Base-by-base conservation (phyloP, 164 flowering plant genomes). In the Brasenia schreberi region DNA sequence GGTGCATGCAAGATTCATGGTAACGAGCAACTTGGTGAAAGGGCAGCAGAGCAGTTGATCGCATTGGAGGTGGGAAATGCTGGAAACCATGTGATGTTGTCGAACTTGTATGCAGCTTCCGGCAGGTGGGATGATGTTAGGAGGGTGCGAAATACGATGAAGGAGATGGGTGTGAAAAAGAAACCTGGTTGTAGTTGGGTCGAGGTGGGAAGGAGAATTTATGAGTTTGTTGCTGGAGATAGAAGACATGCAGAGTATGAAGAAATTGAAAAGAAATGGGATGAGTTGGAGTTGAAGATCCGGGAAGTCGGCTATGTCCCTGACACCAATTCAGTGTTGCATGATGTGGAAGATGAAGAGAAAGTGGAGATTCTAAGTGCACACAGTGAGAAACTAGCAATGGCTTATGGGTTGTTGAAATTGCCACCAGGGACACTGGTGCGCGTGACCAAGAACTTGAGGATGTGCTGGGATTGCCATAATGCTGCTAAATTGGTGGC, bases 151-250 rank as follows among this genome's bases (percentile, higher is more conserved):
- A 73, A 71, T 65, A 81, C 43, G 70, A 87, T 87, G 86, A 87
- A 81, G 74, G 82, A 81, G 60, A 65, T 65, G 60, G 85, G 83
- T 27, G 75, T 85, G 62, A 74, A 64, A 62, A 89, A 89, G 72
- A 82, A 84, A 61, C 79, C 74, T n/a, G 92, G 92, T 16, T 64
- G 81, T 66, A 87, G 90, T 74, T 87, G 90, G 92, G 79, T 84
- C 72, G 92, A 89, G 66, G 56, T 85, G 10, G 75, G 68, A 19
- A 86, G 90, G 5, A 79, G 70, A 68, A 77, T 80, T 64, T 71
- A 81, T 67, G 75, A 73, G 68, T 87, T 87, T 43, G 7, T 76
- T 18, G 83, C 64, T 62, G 81, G 86, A 39, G 85, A 85, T 65
- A 62, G 68, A 33, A 63, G 56, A 27, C 75, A 56, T 9, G 62